phyloP scores from a whole-genome alignment of 2,329 filamentous ascomycete species.

The Talaromyces pinophilus region DNA sequence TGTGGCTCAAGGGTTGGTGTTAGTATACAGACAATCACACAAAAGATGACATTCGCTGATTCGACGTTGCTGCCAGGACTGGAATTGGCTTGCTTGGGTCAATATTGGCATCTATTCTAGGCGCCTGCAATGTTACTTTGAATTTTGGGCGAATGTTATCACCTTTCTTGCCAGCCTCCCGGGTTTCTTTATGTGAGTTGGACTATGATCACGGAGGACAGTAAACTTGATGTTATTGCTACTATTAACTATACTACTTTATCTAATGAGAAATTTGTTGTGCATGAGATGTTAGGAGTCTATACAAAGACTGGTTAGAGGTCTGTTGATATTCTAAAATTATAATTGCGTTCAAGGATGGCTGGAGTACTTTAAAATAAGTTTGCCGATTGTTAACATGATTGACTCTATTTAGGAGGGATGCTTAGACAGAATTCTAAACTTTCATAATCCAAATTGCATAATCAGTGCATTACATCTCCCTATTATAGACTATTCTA shows the following conservation, averaged over 20 bases:
- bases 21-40: not conserved
- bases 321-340: not conserved
- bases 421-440: not conserved
- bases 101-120: slow-evolving; percentile 10
- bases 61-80: not conserved
- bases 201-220: slow-evolving; percentile 6
- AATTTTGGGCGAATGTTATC: slow-evolving; percentile 20
- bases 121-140: slow-evolving; percentile 7
- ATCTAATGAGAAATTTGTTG: not conserved
- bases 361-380: too few species aligned
- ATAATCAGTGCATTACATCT: too few species aligned
- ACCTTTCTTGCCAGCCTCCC: slow-evolving; percentile 11
- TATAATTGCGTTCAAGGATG: not conserved
- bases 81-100: slow-evolving; percentile 1
- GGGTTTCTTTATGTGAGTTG: slow-evolving; percentile 14
- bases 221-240: not conserved
- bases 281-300: not conserved
- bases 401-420: not conserved
- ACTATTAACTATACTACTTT: not conserved
- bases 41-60: not conserved
- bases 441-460: too few species aligned
- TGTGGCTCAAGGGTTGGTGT: too few species aligned
- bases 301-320: not conserved
- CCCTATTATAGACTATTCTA: too few species aligned
- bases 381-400: not conserved